Evolutionary conservation across 805 yeast genomes (phyloP), one percentile per base, ranked within the genome.

Genomic region (Nakazawaea sp.): DNA sequence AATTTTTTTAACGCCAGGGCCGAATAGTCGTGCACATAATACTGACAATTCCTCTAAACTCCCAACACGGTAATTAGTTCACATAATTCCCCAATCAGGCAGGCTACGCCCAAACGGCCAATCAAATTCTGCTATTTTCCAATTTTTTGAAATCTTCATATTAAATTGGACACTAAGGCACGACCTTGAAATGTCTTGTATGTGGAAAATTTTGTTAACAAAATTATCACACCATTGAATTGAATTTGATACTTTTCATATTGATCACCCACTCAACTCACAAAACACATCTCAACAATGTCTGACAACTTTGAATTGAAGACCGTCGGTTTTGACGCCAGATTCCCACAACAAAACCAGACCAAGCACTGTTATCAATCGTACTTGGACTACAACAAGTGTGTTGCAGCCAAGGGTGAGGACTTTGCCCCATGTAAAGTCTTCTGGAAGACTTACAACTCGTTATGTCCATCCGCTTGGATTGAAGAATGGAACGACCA

Each of bases 301-400:
- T 50, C 64, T 41, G 67, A 59, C 41, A 53, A 66, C 51, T 34
- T 41, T 33, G 72, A 72, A 51, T 60, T 75, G 50, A 73, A 66
- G 52, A 78, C 82, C 41, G 80, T 77, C 56, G 83, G 82, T 44
- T 83, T 83, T 70, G 95, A 85, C 64, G 82, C 95, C 56, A 81
- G 96, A 66, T 89, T 89, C 79, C 97, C 98, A 51, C 78, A 87
- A 73, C 89, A 80, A 66, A 90, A 90, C 79, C 98, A 90, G 70
- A 86, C 97, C 56, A 88, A 83, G 71, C 96, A 90, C 75, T 92
- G 97, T 75, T 94, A 90, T 80, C 97, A 90, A 72, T 75, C 90
- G 52, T 92, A 90, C 71, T 87, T 92, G 56, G 98, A 92, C 68
- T 92, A 90, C 79, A 92, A 84, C 81, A 89, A 88, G 67, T 92